Conservation (phyloP, 2,329 filamentous ascomycete genomes). For the Ustulina deusta region DNA sequence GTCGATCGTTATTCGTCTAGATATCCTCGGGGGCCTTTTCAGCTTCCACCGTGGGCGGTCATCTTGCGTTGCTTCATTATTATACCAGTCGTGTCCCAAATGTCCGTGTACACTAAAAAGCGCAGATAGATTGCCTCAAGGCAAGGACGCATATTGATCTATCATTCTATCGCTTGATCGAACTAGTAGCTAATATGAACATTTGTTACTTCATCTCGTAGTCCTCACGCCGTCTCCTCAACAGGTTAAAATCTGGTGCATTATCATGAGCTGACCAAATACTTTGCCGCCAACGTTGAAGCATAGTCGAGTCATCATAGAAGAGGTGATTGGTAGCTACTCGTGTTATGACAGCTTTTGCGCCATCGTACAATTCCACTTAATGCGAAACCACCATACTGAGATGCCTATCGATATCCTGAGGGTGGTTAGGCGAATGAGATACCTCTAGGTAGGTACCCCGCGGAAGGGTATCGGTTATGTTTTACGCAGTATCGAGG, state of each 20-base stretch:
- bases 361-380: not conserved
- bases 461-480: not conserved
- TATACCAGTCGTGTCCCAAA: constrained; percentile 36
- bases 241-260: too few species aligned
- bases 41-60: constrained; percentile 34
- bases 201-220: constrained; percentile 53
- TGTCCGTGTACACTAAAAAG: constrained; percentile 47
- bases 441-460: not conserved
- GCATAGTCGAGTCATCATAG: not conserved
- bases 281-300: too few species aligned
- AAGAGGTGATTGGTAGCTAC: too few species aligned
- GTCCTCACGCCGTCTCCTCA: not conserved
- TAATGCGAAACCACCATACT: too few species aligned
- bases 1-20: constrained; percentile 47
- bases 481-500: too few species aligned
- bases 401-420: too few species aligned
- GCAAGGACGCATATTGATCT: constrained; percentile 38
- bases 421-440: too few species aligned
- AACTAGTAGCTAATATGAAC: constrained; percentile 46
- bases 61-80: constrained; percentile 24
- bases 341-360: not conserved
- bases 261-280: too few species aligned
- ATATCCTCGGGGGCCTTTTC: constrained; percentile 44
- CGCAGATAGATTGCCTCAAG: constrained; percentile 49
- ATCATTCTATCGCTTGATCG: constrained; percentile 38